Evolutionary conservation across 495 filamentous ascomycete genomes (phyloP).

Genomic region (Penicillium samsonianum): DNA sequence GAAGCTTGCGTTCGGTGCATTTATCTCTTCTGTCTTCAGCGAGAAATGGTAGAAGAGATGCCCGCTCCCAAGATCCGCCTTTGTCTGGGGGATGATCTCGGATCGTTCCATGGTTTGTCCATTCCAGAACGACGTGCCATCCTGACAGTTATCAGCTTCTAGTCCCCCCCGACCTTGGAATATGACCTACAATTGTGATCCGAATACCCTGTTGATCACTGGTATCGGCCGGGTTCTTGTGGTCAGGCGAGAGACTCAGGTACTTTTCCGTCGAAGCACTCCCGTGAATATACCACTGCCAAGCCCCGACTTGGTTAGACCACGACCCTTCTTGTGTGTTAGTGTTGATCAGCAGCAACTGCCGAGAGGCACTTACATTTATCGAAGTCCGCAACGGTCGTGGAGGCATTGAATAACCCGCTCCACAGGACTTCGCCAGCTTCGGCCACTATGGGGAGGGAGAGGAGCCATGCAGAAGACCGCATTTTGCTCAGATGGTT

Average conservation of each 20-base stretch:
- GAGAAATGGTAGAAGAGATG: constrained; percentile 72
- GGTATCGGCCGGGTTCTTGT: constrained; percentile 68
- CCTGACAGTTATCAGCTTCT: constrained; percentile 27
- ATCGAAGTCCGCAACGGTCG: constrained; percentile 22
- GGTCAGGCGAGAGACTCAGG: constrained; percentile 54
- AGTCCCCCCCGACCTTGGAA: no score
- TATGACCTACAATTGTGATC: constrained; percentile 60
- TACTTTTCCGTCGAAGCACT: constrained; percentile 54
- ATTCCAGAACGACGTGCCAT: constrained; percentile 62
- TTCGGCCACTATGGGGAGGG: constrained; percentile 19
- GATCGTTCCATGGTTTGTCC: constrained; percentile 60
- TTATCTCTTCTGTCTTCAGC: constrained; percentile 57
- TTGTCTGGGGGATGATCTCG: constrained; percentile 71
- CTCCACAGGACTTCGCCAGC: constrained; percentile 33
- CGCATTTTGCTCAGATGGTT: constrained; percentile 17
- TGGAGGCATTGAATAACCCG: constrained; percentile 29
- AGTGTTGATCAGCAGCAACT: background rate
- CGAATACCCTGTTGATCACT: constrained; percentile 64
- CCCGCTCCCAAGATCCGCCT: constrained; percentile 59
- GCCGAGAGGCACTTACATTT: background rate
- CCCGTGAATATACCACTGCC: constrained; percentile 76
- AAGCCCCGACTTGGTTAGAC: constrained; percentile 64
- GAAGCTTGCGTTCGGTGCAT: constrained; percentile 58
- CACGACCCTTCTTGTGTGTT: constrained; percentile 53
- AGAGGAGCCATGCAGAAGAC: constrained; percentile 16